phyloP scores from a whole-genome alignment of 768 basidiomycete species.

The Cystofilobasidium capitatum region DNA sequence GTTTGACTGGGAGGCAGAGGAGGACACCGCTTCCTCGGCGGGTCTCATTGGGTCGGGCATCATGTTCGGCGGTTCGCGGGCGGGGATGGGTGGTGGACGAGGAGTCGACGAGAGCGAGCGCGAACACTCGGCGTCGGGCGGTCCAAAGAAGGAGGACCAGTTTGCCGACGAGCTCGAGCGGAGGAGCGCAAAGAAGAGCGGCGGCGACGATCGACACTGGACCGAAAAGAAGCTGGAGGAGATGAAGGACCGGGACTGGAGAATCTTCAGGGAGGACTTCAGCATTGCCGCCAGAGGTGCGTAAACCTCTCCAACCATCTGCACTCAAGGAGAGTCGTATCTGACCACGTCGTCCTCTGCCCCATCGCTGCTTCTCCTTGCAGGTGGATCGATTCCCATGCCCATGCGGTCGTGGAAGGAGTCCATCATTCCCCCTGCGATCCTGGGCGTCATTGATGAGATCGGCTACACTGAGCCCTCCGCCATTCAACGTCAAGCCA shows the following conservation, averaged over 20 bases:
- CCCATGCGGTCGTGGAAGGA: conserved; percentile 89
- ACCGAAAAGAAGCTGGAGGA: conserved; percentile 82
- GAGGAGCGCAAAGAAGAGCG: conserved; percentile 65
- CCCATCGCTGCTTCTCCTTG: neutral
- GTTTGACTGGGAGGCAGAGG: conserved; percentile 97
- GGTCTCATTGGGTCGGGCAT: conserved; percentile 30
- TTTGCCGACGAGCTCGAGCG: conserved; percentile 76
- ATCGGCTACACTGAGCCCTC: conserved; percentile 97
- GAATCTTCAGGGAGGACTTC: conserved; percentile 98
- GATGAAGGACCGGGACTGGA: conserved; percentile 98
- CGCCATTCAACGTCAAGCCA: conserved; percentile 94
- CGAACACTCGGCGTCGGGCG: conserved; percentile 8
- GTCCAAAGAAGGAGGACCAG: conserved; percentile 16
- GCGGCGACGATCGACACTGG: conserved; percentile 94
- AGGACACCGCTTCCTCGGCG: conserved; percentile 64
- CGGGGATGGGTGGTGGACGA: conserved; percentile 35
- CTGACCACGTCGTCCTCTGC: neutral
- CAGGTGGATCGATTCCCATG: conserved; percentile 86
- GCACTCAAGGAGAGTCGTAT: too few species aligned
- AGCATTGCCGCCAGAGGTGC: conserved; percentile 83
- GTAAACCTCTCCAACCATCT: conserved; percentile 30
- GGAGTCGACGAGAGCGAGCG: conserved; percentile 15
- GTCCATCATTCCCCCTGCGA: conserved; percentile 64
- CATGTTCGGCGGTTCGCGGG: conserved; percentile 38
- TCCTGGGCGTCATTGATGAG: conserved; percentile 73